Evolutionary conservation across 768 basidiomycete genomes (phyloP), one percentile per base, ranked within the genome.

Genomic region (Hygrocybe coccinea): DNA sequence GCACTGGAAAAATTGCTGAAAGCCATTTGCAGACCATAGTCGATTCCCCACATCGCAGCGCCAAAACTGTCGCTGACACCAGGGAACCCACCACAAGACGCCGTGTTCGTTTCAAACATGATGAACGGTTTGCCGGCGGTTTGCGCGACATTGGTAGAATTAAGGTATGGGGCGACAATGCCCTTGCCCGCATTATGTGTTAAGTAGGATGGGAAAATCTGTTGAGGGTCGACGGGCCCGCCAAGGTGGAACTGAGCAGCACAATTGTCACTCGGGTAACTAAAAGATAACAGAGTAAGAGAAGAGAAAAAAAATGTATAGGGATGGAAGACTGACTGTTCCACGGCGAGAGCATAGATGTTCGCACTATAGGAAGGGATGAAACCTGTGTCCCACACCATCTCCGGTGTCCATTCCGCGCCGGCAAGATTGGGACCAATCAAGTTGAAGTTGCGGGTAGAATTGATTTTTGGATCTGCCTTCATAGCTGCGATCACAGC

Each of bases 51-150:
- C n/a, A 78, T 60, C n/a, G 74, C 69, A 2, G 69, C 74, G 8
- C 71, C 73, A 55, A 76, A 78, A 41, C 69, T 71, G 58, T 76
- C 72, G 48, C 68, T 71, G 35, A 76, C 58, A 2, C 76, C 77
- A 3, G 70, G 60, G 58, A 77, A 76, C 25, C 77, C 77, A 60
- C 74, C 75, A 64, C 76, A 78, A 47, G 69, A 72, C 2, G 76
- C 75, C 2, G 73, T 72, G 60, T 77, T 77, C 37, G 72, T 75
- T 61, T 79, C 78, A 48, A 77, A 65, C 74, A 79, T 75, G 34
- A 76, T 55, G 45, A 77, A 59, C 5, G 72, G 70, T 49, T 65
- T 66, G 10, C 58, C 44, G 9, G 29, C 37, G 6, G 24, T 43
- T 29, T 58, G 60, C 17, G 57, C 57, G 19, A 58, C 37, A 1